phyloP scores from a whole-genome alignment of 2,329 filamentous ascomycete genomes.

The Purpureocillium lavendulum region DNA sequence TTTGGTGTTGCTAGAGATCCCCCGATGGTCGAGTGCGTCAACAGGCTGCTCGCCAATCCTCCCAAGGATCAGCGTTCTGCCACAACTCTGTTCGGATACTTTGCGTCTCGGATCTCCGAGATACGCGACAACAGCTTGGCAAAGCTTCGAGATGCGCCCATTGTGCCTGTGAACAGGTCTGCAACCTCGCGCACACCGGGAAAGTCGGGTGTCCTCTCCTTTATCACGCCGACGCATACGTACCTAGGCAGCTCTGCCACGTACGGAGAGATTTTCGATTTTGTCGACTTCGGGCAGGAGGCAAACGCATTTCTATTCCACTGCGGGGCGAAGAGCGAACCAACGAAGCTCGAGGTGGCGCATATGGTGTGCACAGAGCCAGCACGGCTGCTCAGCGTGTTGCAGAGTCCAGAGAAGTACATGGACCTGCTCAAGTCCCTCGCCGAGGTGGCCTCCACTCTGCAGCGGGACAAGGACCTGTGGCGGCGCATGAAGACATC shows the following conservation, averaged over 20 bases:
- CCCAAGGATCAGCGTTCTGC: slow-evolving; percentile 62
- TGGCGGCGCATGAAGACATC: slow-evolving; percentile 68
- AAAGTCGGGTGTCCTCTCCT: slow-evolving; percentile 16
- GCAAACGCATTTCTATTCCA: slow-evolving; percentile 84
- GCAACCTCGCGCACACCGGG: slow-evolving; percentile 23
- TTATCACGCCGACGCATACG: slow-evolving; percentile 60
- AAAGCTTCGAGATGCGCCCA: slow-evolving; percentile 53
- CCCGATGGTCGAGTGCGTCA: slow-evolving; percentile 66
- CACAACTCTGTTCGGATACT: slow-evolving; percentile 69
- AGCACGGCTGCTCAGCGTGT: slow-evolving; percentile 66
- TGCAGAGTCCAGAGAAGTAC: slow-evolving; percentile 81
- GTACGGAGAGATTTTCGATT: slow-evolving; percentile 91
- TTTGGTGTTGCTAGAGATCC: slow-evolving; percentile 84
- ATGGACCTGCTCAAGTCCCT: slow-evolving; percentile 72
- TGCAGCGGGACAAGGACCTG: slow-evolving; percentile 74
- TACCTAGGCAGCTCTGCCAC: slow-evolving; percentile 66
- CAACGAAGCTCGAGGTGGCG: slow-evolving; percentile 79
- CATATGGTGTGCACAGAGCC: slow-evolving; percentile 77
- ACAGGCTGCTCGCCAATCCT: slow-evolving; percentile 61
- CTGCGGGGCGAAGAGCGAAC: slow-evolving; percentile 85
- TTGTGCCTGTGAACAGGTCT: slow-evolving; percentile 58
- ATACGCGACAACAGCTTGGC: slow-evolving; percentile 53
- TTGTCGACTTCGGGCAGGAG: slow-evolving; percentile 84
- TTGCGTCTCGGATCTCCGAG: slow-evolving; percentile 69
- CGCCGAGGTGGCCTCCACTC: slow-evolving; percentile 58